phyloP scores from a whole-genome alignment of 2,329 filamentous ascomycete species.

The Endothia cerciana region DNA sequence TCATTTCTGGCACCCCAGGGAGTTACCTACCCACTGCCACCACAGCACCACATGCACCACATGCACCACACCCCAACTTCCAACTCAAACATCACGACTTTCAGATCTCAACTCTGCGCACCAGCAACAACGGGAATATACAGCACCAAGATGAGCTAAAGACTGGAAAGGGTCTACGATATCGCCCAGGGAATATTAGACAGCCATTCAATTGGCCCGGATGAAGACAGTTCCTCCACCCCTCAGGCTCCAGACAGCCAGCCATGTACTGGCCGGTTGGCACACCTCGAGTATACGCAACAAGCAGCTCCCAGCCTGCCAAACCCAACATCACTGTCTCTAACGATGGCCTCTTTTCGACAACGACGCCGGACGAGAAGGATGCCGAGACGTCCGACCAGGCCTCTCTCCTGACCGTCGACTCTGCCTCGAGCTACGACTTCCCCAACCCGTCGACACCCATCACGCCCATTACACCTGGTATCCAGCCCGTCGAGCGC shows the following conservation, averaged over 20 bases:
- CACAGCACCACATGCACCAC: background rate
- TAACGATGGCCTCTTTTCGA: slow-evolving; percentile 59
- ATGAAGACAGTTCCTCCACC: slow-evolving; percentile 39
- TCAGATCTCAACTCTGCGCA: slow-evolving; percentile 8
- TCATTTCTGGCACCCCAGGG: background rate
- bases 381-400: slow-evolving; percentile 34
- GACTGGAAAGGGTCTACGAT: slow-evolving; percentile 6
- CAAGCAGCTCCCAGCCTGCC: slow-evolving; percentile 66
- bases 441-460: slow-evolving; percentile 43
- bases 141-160: slow-evolving; percentile 25
- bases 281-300: slow-evolving; percentile 81
- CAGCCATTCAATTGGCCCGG: slow-evolving; percentile 30
- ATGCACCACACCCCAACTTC: background rate
- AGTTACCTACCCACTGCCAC: background rate
- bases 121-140: background rate
- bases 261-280: slow-evolving; percentile 92
- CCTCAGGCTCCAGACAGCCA: slow-evolving; percentile 36
- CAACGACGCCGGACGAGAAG: slow-evolving; percentile 38
- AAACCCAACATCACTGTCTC: slow-evolving; percentile 56
- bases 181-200: slow-evolving; percentile 13
- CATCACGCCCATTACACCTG: slow-evolving; percentile 58
- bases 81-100: slow-evolving; percentile 3
- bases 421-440: slow-evolving; percentile 38
- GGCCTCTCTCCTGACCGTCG: slow-evolving; percentile 32
- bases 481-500: slow-evolving; percentile 62